Conservation (phyloP, 2,329 filamentous ascomycete genomes). For the Fusarium falciforme region DNA sequence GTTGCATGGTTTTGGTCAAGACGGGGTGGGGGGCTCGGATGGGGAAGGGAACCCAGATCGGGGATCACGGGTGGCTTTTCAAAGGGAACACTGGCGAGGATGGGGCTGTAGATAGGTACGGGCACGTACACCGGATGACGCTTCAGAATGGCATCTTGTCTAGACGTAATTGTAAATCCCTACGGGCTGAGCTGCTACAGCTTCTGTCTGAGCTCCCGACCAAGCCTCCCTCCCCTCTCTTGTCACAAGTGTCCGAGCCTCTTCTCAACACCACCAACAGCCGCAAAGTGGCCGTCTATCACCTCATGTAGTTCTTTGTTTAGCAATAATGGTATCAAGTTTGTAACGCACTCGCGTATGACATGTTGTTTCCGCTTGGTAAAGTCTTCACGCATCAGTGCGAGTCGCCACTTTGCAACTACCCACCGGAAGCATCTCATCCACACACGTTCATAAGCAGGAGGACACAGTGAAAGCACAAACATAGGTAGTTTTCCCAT, state of each 20-base stretch:
- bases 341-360: not conserved
- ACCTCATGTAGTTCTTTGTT: not conserved
- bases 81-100: constrained; percentile 2
- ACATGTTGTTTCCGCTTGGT: not conserved
- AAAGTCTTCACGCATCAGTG: not conserved
- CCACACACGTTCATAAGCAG: not conserved
- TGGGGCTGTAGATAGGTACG: constrained; percentile 26
- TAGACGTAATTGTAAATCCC: constrained; percentile 31
- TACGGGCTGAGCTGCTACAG: constrained; percentile 14
- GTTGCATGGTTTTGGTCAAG: constrained; percentile 32
- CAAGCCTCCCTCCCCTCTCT: not conserved
- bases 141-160: constrained; percentile 35
- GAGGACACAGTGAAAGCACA: not conserved
- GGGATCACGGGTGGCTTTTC: constrained; percentile 2
- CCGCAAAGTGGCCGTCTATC: not conserved
- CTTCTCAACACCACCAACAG: not conserved
- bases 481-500: constrained; percentile 14
- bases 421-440: not conserved
- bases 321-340: not conserved
- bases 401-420: constrained; percentile 26
- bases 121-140: constrained; percentile 10
- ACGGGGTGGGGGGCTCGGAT: constrained; percentile 7
- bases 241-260: not conserved
- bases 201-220: not conserved
- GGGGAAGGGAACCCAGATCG: not conserved